These are phyloP conservation scores for Ophiobolus disseminans DNA, from an alignment of 2,329 filamentous ascomycete genomes.

Conservation along the genomic window DNA sequence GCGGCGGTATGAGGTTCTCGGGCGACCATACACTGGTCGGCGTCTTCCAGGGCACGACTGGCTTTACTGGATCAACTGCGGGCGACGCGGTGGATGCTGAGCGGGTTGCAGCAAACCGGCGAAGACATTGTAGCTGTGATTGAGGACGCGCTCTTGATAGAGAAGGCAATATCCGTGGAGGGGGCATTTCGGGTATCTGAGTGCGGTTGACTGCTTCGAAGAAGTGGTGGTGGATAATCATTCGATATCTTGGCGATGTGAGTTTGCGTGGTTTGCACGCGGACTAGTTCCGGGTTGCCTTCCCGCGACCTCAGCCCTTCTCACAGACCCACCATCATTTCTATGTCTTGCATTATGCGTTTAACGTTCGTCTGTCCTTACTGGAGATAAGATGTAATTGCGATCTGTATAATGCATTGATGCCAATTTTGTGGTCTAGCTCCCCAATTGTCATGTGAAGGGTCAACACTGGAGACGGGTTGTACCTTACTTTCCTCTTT, in stretches of 20 bases:
- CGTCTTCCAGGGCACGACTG: slow-evolving; percentile 48
- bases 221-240: slow-evolving; percentile 24
- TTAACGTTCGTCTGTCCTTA: no score
- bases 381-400: no score
- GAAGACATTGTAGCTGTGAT: slow-evolving; percentile 29
- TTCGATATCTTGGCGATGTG: slow-evolving; percentile 15
- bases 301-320: not conserved
- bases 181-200: slow-evolving; percentile 31
- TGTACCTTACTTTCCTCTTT: not conserved
- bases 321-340: not conserved
- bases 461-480: no score
- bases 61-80: slow-evolving; percentile 21
- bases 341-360: no score
- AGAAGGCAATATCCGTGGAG: slow-evolving; percentile 31
- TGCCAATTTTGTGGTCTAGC: no score
- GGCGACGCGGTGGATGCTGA: slow-evolving; percentile 30
- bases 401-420: no score
- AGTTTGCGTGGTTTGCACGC: slow-evolving; percentile 36
- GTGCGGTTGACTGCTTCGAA: slow-evolving; percentile 10
- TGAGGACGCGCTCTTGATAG: slow-evolving; percentile 34
- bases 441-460: no score
- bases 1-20: slow-evolving; percentile 45
- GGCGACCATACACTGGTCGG: slow-evolving; percentile 48
- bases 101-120: slow-evolving; percentile 25
- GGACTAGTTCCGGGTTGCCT: slow-evolving; percentile 6